phyloP scores from a whole-genome alignment of 139 green algal genomes.

The Zygnema cylindricum region DNA sequence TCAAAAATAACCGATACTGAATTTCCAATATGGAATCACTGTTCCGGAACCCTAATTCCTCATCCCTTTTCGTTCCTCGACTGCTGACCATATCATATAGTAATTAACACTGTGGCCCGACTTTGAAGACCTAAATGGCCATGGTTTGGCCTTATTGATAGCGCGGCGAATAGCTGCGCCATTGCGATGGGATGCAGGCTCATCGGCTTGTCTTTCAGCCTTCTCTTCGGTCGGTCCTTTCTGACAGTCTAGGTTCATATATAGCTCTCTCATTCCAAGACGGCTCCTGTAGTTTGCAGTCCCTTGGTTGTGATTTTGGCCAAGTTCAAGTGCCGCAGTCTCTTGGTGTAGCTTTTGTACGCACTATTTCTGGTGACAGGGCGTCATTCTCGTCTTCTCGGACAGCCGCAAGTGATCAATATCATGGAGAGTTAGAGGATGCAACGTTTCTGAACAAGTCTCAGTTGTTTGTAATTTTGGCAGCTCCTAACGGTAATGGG shows the following conservation, averaged over 20 bases:
- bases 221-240: background rate
- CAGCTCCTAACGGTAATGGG: background rate
- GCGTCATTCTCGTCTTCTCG: background rate
- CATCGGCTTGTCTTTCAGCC: background rate
- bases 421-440: background rate
- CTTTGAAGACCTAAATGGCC: no score
- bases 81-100: no score
- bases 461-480: background rate
- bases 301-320: background rate
- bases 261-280: background rate
- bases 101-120: no score
- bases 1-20: no score
- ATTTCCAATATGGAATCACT: no score
- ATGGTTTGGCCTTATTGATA: background rate
- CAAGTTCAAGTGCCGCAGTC: background rate
- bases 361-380: background rate
- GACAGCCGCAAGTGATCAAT: background rate
- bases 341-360: background rate
- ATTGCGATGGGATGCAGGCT: background rate
- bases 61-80: no score
- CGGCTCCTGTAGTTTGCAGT: background rate
- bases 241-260: background rate
- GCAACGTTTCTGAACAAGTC: background rate
- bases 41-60: no score
- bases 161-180: background rate